phyloP scores from a whole-genome alignment of 2,329 filamentous ascomycete species.

The Tympanopsis confertula region DNA sequence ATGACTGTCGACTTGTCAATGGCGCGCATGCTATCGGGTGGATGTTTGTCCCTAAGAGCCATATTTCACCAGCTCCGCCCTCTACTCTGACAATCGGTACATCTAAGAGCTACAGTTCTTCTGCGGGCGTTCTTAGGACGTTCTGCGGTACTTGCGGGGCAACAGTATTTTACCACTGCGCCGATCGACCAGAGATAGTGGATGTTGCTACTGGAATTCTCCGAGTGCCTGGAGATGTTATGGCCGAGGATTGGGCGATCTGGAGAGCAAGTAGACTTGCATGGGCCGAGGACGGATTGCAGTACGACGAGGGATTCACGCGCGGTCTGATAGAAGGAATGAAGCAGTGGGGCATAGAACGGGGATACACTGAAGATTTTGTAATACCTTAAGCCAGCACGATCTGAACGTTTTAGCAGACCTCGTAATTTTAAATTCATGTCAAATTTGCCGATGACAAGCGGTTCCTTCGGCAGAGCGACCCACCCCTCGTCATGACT shows the following conservation, averaged over 20 bases:
- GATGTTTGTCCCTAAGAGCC: slow-evolving; percentile 22
- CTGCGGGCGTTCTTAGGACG: slow-evolving; percentile 18
- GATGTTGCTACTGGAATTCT: slow-evolving; percentile 29
- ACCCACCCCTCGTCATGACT: no score
- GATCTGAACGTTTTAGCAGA: no score
- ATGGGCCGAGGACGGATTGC: neutral
- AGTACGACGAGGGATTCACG: no score
- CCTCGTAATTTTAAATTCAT: no score
- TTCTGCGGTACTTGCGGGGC: slow-evolving; percentile 33
- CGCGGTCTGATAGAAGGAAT: no score
- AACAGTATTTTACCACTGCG: slow-evolving; percentile 22
- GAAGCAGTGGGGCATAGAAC: no score
- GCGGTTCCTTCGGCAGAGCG: no score
- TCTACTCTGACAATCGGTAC: slow-evolving; percentile 11
- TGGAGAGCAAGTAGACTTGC: slow-evolving; percentile 20
- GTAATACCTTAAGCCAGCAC: no score
- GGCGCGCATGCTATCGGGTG: slow-evolving; percentile 25
- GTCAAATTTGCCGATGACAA: no score
- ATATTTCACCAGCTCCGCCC: slow-evolving; percentile 22
- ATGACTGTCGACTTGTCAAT: slow-evolving; percentile 24
- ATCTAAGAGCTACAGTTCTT: slow-evolving; percentile 23
- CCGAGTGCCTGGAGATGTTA: slow-evolving; percentile 20
- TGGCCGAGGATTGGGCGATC: slow-evolving; percentile 26
- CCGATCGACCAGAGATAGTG: slow-evolving; percentile 19
- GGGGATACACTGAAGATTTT: no score